These are phyloP conservation scores for Globisporangium solare DNA, from an alignment of 352 stramenopile species.

Conservation along the genomic window DNA sequence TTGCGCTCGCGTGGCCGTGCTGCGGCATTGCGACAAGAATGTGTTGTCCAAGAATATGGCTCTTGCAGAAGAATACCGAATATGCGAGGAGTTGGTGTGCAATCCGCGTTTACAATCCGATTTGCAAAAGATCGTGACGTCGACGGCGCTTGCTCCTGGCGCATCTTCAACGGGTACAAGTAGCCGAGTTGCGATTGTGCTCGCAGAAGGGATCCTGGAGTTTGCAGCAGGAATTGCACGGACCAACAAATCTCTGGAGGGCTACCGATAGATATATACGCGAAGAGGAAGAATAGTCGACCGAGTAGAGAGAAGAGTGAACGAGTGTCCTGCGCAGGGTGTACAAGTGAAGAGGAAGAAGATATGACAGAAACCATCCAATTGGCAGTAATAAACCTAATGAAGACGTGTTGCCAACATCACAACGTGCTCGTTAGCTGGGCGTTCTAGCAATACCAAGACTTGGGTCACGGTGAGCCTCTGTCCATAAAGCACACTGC, in stretches of 20 bases:
- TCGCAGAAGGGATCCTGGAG: conserved; percentile 39
- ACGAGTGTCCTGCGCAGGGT: too few species aligned
- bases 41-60: neutral
- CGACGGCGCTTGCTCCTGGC: conserved; percentile 5
- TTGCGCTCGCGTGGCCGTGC: conserved; percentile 26
- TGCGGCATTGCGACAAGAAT: conserved; percentile 12
- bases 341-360: too few species aligned
- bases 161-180: conserved; percentile 1
- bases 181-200: conserved; percentile 31
- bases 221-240: conserved; percentile 15
- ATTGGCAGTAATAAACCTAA: neutral
- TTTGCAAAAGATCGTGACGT: conserved; percentile 25
- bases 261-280: conserved; percentile 5
- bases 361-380: neutral
- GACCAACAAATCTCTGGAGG: conserved; percentile 6
- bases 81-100: conserved; percentile 32
- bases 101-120: conserved; percentile 48
- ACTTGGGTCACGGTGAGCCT: too few species aligned
- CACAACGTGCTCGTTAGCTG: neutral
- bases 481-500: too few species aligned
- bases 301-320: neutral
- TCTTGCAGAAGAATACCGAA: conserved; percentile 16
- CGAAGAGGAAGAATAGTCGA: neutral
- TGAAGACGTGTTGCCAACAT: neutral
- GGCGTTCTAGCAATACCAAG: neutral